Evolutionary conservation across 768 basidiomycete genomes (phyloP), one percentile per base, ranked within the genome.

Genomic region (Cystobasidiopsis lactophilus): DNA sequence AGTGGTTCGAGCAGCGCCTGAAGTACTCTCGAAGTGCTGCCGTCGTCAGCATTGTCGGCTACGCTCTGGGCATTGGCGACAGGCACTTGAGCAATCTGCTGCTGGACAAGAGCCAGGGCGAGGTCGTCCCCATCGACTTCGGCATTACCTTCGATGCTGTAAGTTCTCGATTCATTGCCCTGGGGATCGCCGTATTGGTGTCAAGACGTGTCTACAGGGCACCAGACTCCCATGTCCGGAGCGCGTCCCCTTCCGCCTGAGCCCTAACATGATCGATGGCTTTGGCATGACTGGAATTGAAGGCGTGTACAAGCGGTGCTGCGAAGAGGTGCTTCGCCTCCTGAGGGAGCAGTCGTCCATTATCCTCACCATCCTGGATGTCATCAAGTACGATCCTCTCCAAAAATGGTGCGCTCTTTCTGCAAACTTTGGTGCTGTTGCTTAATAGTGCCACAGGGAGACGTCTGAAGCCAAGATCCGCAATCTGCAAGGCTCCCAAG

Each of bases 71-170:
- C 7, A 71, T 98, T 1, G 91, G 91, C 0, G 91, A 98, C 64
- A 75, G 91, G 13, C 91, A 98, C 64, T 73, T 74, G 5, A 80
- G 81, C 40, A 98, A 98, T 66, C 91, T 98, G 60, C 71, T 98
- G 41, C 70, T 96, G 41, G 88, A 96, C 65, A 75, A 76, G 45
- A 65, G 65, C 26, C 78, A 75, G 9, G 91, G 91, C 16, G 85
- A 96, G 62, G 72, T 89, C 41, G 78, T 96, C 5, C 88, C 93
- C 64, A 98, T 98, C 50, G 91, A 98, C 66, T 71, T 96, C 1
- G 91, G 91, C 1, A 86, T 96, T 54, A 86, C 88, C 0, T 96
- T 98, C 66, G 93, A 93, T 55, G 85, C 85, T 70, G 85, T 84
- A 56, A 59, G 72, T 62, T 18, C 24, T 30, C 39, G 46, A 24